phyloP scores from a whole-genome alignment of 371 early-diverging fungal species.

The Mortierella polycephala region DNA sequence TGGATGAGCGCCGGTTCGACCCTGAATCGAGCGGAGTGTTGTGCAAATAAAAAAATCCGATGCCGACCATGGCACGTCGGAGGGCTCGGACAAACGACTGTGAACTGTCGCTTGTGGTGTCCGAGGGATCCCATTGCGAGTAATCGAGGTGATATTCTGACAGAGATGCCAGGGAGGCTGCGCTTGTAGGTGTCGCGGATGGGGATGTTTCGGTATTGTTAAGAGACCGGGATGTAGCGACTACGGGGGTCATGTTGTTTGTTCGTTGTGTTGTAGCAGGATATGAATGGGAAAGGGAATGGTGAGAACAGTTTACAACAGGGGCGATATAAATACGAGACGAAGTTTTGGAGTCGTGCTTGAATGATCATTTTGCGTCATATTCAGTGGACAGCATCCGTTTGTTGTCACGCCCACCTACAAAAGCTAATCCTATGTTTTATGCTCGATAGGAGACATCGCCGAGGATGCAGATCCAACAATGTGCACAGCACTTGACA shows the following conservation, averaged over 20 bases:
- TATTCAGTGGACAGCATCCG: background rate
- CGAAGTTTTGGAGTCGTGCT: background rate
- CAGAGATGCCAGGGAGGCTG: background rate
- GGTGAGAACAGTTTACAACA: background rate
- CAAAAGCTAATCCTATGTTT: no score
- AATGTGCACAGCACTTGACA: no score
- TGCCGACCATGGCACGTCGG: constrained; percentile 1
- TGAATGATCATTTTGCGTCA: background rate
- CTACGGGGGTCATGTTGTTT: background rate
- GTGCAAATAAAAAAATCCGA: background rate
- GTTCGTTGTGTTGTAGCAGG: background rate
- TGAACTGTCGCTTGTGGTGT: background rate
- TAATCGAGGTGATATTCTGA: constrained; percentile 1
- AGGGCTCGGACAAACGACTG: background rate
- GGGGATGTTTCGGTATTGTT: no score
- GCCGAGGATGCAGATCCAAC: no score
- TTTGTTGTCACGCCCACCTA: background rate
- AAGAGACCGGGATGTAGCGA: no score
- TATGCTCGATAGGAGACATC: no score
- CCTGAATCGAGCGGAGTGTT: background rate
- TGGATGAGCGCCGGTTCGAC: background rate
- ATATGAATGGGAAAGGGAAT: background rate
- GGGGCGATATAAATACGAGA: background rate
- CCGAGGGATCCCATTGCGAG: background rate
- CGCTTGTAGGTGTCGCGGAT: background rate